phyloP scores from a whole-genome alignment of 2,329 filamentous ascomycete species.

The Dactylellina haptotyla region DNA sequence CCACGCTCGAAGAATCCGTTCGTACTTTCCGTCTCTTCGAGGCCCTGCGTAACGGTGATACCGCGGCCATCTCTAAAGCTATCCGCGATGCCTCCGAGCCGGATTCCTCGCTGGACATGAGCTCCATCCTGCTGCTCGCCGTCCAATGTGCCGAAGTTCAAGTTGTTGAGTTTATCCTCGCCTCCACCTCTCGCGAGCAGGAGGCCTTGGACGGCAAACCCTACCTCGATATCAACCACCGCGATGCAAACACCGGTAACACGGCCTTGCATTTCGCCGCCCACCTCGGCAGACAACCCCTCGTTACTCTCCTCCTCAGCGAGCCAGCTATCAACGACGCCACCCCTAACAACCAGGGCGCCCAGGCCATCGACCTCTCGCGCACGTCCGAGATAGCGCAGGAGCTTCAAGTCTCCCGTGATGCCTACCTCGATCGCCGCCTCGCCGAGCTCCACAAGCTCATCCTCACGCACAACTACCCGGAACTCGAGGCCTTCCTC shows the following conservation, averaged over 20 bases:
- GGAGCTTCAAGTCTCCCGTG: slow-evolving; percentile 87
- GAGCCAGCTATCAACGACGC: slow-evolving; percentile 88
- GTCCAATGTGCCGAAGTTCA: slow-evolving; percentile 94
- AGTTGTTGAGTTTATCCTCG: slow-evolving; percentile 94
- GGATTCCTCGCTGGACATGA: slow-evolving; percentile 64
- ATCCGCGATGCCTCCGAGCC: slow-evolving; percentile 72
- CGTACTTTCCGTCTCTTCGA: slow-evolving; percentile 95
- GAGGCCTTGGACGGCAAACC: slow-evolving; percentile 68
- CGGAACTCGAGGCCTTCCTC: slow-evolving; percentile 78
- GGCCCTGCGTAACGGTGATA: slow-evolving; percentile 88
- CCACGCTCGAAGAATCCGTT: slow-evolving; percentile 86
- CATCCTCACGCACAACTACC: slow-evolving; percentile 77
- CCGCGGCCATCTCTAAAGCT: slow-evolving; percentile 84
- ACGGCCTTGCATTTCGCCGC: slow-evolving; percentile 91
- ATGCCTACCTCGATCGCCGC: slow-evolving; percentile 87
- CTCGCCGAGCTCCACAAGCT: slow-evolving; percentile 84
- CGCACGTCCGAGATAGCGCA: slow-evolving; percentile 96
- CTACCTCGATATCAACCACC: slow-evolving; percentile 81
- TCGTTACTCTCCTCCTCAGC: slow-evolving; percentile 85
- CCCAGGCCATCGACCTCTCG: slow-evolving; percentile 86
- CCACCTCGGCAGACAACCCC: slow-evolving; percentile 77
- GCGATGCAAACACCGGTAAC: slow-evolving; percentile 87
- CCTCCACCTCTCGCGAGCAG: slow-evolving; percentile 64
- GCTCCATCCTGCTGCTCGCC: slow-evolving; percentile 89
- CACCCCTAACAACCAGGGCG: slow-evolving; percentile 82